A percentile compares a stretch with the other conserved stretches of the same genome.
phyloP scores from a whole-genome alignment of 768 basidiomycete genomes.

The Mycena crocata region DNA sequence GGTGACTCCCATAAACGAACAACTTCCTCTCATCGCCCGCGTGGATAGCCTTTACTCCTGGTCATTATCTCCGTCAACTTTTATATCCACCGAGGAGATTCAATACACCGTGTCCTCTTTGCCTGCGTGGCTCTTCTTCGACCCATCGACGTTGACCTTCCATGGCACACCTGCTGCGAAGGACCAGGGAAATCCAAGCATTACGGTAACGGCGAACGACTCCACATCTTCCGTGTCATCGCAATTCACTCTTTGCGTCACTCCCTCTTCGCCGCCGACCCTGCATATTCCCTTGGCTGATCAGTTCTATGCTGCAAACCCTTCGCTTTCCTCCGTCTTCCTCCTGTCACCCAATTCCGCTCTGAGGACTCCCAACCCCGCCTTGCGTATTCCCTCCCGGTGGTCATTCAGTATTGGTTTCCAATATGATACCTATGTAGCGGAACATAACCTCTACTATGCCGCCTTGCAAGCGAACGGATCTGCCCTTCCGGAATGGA shows the following conservation, averaged over 20 bases:
- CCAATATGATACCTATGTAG: conserved; percentile 76
- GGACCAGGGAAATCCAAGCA: conserved; percentile 71
- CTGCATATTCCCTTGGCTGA: conserved; percentile 63
- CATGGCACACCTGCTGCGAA: conserved; percentile 70
- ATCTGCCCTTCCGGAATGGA: conserved; percentile 79
- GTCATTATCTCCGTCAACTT: conserved; percentile 75
- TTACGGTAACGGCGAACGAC: conserved; percentile 76
- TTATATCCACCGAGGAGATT: conserved; percentile 59
- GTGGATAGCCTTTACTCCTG: conserved; percentile 73
- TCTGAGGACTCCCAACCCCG: conserved; percentile 60
- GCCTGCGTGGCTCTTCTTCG: conserved; percentile 84
- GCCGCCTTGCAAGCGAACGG: conserved; percentile 73
- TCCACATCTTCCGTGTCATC: conserved; percentile 63
- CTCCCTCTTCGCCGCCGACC: conserved; percentile 62
- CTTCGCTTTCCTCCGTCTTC: conserved; percentile 82
- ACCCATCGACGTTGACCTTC: conserved; percentile 69
- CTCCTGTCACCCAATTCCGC: conserved; percentile 70
- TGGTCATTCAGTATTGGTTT: conserved; percentile 96
- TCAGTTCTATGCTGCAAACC: conserved; percentile 72
- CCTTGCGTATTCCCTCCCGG: conserved; percentile 77
- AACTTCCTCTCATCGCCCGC: conserved; percentile 85
- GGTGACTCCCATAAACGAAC: conserved; percentile 70
- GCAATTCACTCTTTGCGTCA: conserved; percentile 67
- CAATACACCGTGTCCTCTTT: conserved; percentile 67
- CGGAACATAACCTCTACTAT: conserved; percentile 67